A percentile compares a stretch with the other conserved stretches of the same genome.
phyloP scores from a whole-genome alignment of 371 early-diverging fungal species.

The Mortierella sp. region DNA sequence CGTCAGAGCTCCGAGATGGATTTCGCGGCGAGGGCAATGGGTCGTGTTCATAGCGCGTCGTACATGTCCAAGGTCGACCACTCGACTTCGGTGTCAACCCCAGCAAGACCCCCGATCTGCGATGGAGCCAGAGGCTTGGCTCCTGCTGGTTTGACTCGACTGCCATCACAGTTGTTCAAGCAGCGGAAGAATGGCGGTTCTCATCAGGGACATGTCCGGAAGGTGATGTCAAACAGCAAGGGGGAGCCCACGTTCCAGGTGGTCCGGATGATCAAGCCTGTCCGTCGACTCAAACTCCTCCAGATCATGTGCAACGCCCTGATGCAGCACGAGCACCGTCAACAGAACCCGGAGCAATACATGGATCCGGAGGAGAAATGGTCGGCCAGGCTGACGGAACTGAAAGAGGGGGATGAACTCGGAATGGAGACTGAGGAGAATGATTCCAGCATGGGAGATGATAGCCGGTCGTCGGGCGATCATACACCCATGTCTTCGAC shows the following conservation, averaged over 20 bases:
- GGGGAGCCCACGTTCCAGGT: constrained; percentile 47
- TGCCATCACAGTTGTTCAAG: constrained; percentile 36
- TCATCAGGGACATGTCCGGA: background rate
- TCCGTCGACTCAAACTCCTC: constrained; percentile 65
- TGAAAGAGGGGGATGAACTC: background rate
- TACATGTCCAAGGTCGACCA: constrained; percentile 29
- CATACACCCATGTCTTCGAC: background rate
- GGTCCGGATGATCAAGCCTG: constrained; percentile 65
- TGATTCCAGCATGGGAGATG: background rate
- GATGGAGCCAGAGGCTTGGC: background rate
- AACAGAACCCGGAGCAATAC: constrained; percentile 15
- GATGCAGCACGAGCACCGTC: constrained; percentile 10
- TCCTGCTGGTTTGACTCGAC: background rate
- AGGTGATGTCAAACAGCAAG: background rate
- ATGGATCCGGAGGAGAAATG: background rate
- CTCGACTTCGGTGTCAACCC: background rate
- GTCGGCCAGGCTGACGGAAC: background rate
- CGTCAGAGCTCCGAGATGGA: constrained; percentile 17
- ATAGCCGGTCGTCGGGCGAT: too few relatives aligned
- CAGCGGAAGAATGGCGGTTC: constrained; percentile 11
- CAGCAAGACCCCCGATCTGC: background rate
- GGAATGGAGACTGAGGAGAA: too few relatives aligned
- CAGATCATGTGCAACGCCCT: constrained; percentile 51
- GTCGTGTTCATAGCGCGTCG: constrained; percentile 30
- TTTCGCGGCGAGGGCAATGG: constrained; percentile 28